These are phyloP conservation scores for Ascochyta viciae-villosae DNA, from an alignment of 2,329 filamentous ascomycete genomes.

Conservation along the genomic window DNA sequence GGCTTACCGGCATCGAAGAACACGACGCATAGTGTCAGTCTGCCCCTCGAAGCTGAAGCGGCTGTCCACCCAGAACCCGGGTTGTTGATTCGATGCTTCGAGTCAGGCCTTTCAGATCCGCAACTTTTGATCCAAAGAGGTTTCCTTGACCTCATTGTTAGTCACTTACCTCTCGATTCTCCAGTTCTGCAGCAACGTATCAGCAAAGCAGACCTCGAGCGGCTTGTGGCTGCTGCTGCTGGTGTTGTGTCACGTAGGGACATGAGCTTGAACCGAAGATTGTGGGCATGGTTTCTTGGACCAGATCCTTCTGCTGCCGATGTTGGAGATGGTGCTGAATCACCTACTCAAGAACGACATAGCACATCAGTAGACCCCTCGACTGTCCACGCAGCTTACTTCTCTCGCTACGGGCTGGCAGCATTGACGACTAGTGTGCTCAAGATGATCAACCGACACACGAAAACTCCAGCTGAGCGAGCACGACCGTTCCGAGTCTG, in stretches of 20 bases:
- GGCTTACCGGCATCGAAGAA: conserved; percentile 45
- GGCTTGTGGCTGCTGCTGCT: conserved; percentile 81
- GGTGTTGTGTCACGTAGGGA: conserved; percentile 88
- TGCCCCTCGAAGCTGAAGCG: conserved; percentile 65
- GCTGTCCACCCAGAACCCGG: conserved; percentile 90
- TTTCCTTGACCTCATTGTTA: conserved; percentile 90
- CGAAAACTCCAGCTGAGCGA: conserved; percentile 67
- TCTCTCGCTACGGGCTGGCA: conserved; percentile 78
- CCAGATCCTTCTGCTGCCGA: conserved; percentile 65
- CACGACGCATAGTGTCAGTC: conserved; percentile 18
- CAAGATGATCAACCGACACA: conserved; percentile 71
- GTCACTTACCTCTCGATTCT: conserved; percentile 85
- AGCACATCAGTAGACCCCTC: conserved; percentile 51
- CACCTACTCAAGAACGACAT: conserved; percentile 58
- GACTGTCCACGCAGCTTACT: conserved; percentile 69
- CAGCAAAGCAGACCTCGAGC: conserved; percentile 77
- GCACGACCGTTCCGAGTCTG: conserved; percentile 90
- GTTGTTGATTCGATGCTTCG: conserved; percentile 87
- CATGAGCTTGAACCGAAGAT: conserved; percentile 91
- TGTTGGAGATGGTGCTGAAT: conserved; percentile 38
- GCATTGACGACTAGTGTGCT: conserved; percentile 77
- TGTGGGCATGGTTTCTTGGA: conserved; percentile 97
- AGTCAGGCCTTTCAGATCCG: conserved; percentile 84
- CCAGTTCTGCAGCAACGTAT: conserved; percentile 78
- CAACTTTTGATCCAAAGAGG: conserved; percentile 92